phyloP scores from a whole-genome alignment of 305 asterid genomes.

The Solanum aculeatissimum region DNA sequence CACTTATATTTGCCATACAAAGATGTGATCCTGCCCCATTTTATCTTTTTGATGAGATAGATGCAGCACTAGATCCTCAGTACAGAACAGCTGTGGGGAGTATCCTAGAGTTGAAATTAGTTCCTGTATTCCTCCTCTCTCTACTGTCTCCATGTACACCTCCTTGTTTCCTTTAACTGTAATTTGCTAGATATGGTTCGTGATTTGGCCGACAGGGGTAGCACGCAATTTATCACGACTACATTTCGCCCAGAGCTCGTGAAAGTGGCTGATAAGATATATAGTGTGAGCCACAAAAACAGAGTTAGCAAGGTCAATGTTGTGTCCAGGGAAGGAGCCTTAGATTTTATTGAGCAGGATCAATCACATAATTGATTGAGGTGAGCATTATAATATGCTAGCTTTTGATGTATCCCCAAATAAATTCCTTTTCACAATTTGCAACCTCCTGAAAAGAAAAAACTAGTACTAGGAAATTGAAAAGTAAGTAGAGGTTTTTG shows the following conservation, averaged over 20 bases:
- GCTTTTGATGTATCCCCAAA: not conserved
- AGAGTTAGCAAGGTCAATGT: slow-evolving; percentile 82
- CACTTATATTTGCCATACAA: slow-evolving; percentile 93
- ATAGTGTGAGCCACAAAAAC: slow-evolving; percentile 85
- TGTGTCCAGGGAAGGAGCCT: slow-evolving; percentile 64
- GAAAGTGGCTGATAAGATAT: slow-evolving; percentile 87
- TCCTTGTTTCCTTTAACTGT: slow-evolving; percentile 31
- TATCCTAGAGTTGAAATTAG: slow-evolving; percentile 45
- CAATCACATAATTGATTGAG: slow-evolving; percentile 78
- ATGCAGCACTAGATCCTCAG: slow-evolving; percentile 99
- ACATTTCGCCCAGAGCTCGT: slow-evolving; percentile 93
- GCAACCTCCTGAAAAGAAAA: not conserved
- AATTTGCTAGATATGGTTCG: slow-evolving; percentile 78
- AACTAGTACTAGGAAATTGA: not conserved
- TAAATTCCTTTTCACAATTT: not conserved
- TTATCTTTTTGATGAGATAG: slow-evolving; percentile 98
- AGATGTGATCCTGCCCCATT: slow-evolving; percentile 99
- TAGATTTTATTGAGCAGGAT: slow-evolving; percentile 80
- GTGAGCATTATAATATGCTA: slow-evolving; percentile 15
- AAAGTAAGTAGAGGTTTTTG: not conserved
- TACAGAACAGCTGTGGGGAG: slow-evolving; percentile 99
- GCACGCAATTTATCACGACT: slow-evolving; percentile 89
- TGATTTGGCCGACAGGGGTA: slow-evolving; percentile 80
- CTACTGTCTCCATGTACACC: not conserved
- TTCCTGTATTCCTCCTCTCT: slow-evolving; percentile 3